phyloP scores from a whole-genome alignment of 2,329 filamentous ascomycete species.

The Aspergillus aculeatus region DNA sequence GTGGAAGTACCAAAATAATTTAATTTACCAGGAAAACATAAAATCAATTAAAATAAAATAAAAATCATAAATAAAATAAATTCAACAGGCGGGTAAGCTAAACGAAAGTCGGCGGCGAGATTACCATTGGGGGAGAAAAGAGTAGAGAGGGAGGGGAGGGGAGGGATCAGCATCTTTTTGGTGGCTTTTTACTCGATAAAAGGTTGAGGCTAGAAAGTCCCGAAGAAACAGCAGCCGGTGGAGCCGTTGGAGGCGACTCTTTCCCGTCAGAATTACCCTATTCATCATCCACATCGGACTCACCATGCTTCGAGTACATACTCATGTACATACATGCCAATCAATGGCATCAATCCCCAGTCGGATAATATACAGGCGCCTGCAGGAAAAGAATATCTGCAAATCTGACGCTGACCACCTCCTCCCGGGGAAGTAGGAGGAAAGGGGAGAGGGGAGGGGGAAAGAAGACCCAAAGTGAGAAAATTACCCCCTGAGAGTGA shows the following conservation, averaged over 20 bases:
- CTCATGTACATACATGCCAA: neutral
- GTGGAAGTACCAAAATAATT: slow-evolving; percentile 6
- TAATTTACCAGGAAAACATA: neutral
- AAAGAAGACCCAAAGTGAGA: no score
- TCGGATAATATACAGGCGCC: neutral
- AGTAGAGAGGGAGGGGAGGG: neutral
- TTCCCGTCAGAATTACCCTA: neutral
- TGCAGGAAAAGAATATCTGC: neutral
- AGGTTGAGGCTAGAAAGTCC: slow-evolving; percentile 21
- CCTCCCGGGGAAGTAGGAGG: neutral
- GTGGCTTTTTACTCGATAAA: slow-evolving; percentile 3
- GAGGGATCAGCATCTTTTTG: neutral
- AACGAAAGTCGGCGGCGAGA: neutral
- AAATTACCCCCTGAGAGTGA: neutral
- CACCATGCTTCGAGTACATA: neutral
- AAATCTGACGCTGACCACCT: neutral
- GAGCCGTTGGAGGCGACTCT: slow-evolving; percentile 13
- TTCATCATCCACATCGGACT: neutral
- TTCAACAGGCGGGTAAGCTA: neutral
- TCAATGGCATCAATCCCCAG: neutral
- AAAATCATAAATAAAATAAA: neutral
- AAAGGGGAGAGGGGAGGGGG: neutral
- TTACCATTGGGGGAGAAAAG: neutral
- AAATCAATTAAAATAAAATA: neutral
- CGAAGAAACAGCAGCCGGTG: slow-evolving; percentile 20